A percentile compares a stretch with the other conserved stretches of the same genome.
Evolutionary conservation across 345 rosid species (phyloP).

Genomic region (Hibiscus tridactylites): DNA sequence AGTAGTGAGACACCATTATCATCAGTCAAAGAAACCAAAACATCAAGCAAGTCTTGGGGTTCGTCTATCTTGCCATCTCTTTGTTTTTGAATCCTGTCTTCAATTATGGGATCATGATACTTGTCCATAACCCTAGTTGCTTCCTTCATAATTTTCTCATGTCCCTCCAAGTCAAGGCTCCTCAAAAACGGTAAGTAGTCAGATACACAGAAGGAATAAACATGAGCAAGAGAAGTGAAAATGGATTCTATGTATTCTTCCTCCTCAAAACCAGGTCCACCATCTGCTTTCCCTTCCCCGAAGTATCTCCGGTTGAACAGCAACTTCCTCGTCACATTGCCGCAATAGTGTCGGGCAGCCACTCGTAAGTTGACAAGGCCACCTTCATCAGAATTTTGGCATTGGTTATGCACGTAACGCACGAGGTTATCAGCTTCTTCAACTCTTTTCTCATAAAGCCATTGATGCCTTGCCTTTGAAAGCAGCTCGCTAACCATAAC

Average conservation of each 20-base stretch:
- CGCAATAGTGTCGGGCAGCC: neutral
- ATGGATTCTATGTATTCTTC: neutral
- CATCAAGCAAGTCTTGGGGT: slow-evolving; percentile 23
- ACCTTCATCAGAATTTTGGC: neutral
- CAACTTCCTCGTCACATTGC: neutral
- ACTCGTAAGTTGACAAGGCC: neutral
- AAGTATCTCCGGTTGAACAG: neutral
- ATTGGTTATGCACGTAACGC: neutral
- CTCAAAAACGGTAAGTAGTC: neutral
- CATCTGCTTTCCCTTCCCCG: neutral
- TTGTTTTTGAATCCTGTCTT: slow-evolving; percentile 26
- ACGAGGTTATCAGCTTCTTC: neutral
- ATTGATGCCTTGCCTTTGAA: neutral
- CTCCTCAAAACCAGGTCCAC: neutral
- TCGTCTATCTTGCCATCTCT: slow-evolving; percentile 4
- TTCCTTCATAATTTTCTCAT: neutral
- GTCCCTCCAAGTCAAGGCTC: neutral
- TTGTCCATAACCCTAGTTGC: neutral
- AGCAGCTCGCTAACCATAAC: neutral
- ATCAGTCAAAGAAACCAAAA: slow-evolving; percentile 10
- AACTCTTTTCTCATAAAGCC: neutral
- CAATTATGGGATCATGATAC: slow-evolving; percentile 29
- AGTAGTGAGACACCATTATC: slow-evolving; percentile 9
- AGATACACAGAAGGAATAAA: neutral
- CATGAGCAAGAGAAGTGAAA: neutral